These are phyloP conservation scores for Rhizophora mangle DNA, from an alignment of 345 rosid species.

Conservation along the genomic window DNA sequence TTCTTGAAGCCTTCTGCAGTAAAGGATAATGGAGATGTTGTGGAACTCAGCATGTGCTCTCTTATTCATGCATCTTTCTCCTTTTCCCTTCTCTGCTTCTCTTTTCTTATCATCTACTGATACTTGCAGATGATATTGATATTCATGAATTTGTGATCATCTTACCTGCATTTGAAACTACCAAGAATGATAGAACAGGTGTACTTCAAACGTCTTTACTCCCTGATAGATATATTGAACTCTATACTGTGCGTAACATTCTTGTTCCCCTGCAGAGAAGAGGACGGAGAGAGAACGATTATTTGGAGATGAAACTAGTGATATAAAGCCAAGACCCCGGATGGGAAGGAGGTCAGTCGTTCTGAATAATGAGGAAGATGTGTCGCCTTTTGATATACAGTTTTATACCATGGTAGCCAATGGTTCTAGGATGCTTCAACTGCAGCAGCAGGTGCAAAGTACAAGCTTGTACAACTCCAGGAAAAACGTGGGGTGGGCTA, in stretches of 20 bases:
- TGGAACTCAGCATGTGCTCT: slow-evolving; percentile 71
- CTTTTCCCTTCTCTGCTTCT: slow-evolving; percentile 7
- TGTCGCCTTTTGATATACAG: not conserved
- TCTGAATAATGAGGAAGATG: not conserved
- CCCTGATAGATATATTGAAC: not conserved
- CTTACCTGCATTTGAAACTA: slow-evolving; percentile 36
- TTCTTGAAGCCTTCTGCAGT: slow-evolving; percentile 50
- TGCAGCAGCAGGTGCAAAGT: slow-evolving; percentile 67
- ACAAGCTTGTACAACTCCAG: slow-evolving; percentile 66
- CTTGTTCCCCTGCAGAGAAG: slow-evolving; percentile 43
- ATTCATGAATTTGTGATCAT: slow-evolving; percentile 50
- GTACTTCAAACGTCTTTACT: slow-evolving; percentile 4
- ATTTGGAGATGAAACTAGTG: slow-evolving; percentile 60
- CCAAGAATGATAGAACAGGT: slow-evolving; percentile 50
- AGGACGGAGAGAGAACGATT: slow-evolving; percentile 53
- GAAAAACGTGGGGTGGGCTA: slow-evolving; percentile 72
- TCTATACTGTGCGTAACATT: slow-evolving; percentile 14
- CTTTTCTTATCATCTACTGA: slow-evolving; percentile 17
- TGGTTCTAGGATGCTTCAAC: slow-evolving; percentile 62
- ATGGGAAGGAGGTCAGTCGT: slow-evolving; percentile 42
- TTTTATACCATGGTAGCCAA: slow-evolving; percentile 22
- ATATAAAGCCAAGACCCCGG: slow-evolving; percentile 57
- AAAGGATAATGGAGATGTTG: slow-evolving; percentile 31
- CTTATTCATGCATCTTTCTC: slow-evolving; percentile 9
- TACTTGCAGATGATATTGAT: slow-evolving; percentile 66